Evolutionary conservation across 2,329 filamentous ascomycete genomes (phyloP).

Genomic region (Cryoendolithus antarcticus): DNA sequence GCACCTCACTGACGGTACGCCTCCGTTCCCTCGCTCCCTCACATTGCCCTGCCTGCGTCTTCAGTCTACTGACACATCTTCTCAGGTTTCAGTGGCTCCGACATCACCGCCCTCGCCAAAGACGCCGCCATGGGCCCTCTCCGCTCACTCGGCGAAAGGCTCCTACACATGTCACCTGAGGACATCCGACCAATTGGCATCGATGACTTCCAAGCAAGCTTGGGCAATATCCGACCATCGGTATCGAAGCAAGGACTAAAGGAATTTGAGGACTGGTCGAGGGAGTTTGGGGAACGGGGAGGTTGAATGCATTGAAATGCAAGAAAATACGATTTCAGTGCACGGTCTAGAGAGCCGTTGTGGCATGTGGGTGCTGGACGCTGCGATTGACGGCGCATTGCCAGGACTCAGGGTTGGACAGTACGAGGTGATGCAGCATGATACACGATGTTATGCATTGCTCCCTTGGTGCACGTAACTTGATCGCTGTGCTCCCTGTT

Average conservation of each 20-base stretch:
- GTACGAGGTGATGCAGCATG: too few species aligned
- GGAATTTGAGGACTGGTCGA: slow-evolving; percentile 89
- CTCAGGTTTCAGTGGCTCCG: slow-evolving; percentile 88
- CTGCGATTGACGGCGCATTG: too few species aligned
- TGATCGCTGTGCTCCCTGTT: too few species aligned
- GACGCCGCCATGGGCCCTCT: slow-evolving; percentile 96
- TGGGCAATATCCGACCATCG: slow-evolving; percentile 76
- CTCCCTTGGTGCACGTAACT: too few species aligned
- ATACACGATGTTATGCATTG: too few species aligned
- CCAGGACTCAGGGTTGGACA: too few species aligned
- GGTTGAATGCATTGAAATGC: slow-evolving; percentile 36
- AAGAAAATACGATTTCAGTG: too few species aligned
- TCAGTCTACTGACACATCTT: not conserved
- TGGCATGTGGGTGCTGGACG: too few species aligned
- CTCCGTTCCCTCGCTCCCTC: not conserved
- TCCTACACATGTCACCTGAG: slow-evolving; percentile 86
- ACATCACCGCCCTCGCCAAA: slow-evolving; percentile 92
- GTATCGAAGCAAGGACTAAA: slow-evolving; percentile 76
- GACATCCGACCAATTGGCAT: slow-evolving; percentile 80
- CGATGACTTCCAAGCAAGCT: slow-evolving; percentile 70
- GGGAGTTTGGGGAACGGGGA: slow-evolving; percentile 81
- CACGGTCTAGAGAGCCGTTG: too few species aligned
- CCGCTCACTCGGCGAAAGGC: slow-evolving; percentile 73
- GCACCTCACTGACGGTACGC: slow-evolving; percentile 65
- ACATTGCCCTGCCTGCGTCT: not conserved